Base-by-base conservation (phyloP, 2,329 filamentous ascomycete genomes). In the Dichotomopilus funicola region DNA sequence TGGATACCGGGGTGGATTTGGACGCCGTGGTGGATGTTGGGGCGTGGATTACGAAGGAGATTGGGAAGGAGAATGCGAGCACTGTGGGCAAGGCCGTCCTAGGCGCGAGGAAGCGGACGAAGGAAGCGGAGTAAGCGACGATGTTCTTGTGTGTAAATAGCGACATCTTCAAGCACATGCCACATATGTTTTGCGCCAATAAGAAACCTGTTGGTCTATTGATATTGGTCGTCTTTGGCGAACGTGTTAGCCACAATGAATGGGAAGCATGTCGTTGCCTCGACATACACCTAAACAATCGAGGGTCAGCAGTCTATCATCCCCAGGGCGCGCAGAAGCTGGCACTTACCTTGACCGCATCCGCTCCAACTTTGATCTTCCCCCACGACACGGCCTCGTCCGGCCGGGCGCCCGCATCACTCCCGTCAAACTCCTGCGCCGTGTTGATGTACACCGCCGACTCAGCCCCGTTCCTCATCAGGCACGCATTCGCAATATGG, bases 341-440 rank as follows among this genome's bases (percentile, higher is more conserved):
- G 2, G 37, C 35, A 52, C 53, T 50, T 70, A 90, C 89, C 84
- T 97, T 99, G 55, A 97, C 91, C 64, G 85, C 88, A 60, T 94
- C 87, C 1, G 87, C 94, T 51, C 86, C 88, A 43, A 85, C 78
- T 72, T 95, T 96, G 72, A 99, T 96, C 78, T 99, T 99, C 3
- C 94, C 94, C 94, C 94, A 99, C 60, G 91, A 96, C 12, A 99
- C 89, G 5, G 94, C 94, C 74, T 99, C 94, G 66, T 99, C 94
- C 4, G 94, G 94, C 54, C 94, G 79, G 3, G 94, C 94, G 1
- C 94, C 94, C 0, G 94, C 92, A 73, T 99, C 94, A 65, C 91
- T 96, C 2, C 94, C 94, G 69, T 99, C 94, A 68, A 96, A 99
- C 70, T 99, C 94, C 70, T 96, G 91, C 0, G 85, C 94, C 1